A percentile compares a stretch with the other conserved stretches of the same genome.
Conservation (phyloP, 179 eudicot species). For the Silene coronaria region DNA sequence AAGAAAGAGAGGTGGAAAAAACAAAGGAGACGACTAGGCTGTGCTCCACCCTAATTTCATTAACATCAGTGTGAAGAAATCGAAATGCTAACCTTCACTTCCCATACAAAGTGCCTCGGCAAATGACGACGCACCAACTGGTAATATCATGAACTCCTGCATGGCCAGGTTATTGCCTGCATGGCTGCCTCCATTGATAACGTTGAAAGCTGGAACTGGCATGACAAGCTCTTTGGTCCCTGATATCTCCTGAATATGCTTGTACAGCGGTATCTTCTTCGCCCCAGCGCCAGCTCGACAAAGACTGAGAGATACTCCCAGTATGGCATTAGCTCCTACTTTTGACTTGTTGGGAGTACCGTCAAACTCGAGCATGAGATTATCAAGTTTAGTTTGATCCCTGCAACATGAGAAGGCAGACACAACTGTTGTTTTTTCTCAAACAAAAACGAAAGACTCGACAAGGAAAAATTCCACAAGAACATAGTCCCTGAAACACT, state of each 20-base stretch:
- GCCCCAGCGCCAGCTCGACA: conserved; percentile 99
- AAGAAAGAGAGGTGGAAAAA: neutral
- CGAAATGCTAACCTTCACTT: conserved; percentile 67
- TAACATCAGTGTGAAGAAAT: neutral
- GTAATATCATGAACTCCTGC: conserved; percentile 97
- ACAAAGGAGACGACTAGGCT: neutral
- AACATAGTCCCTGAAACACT: neutral
- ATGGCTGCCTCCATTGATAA: conserved; percentile 97
- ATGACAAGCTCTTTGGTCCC: conserved; percentile 93
- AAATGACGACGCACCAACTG: conserved; percentile 81
- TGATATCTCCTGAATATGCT: conserved; percentile 90
- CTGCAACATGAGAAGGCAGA: conserved; percentile 28
- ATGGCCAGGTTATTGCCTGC: conserved; percentile 96
- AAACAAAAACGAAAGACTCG: neutral
- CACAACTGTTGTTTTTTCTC: conserved; percentile 1
- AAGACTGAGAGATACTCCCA: conserved; percentile 86
- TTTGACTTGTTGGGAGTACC: conserved; percentile 91
- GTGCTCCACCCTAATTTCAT: neutral
- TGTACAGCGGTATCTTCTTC: conserved; percentile 74
- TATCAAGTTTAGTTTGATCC: conserved; percentile 75
- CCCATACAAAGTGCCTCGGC: conserved; percentile 95
- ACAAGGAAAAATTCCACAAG: neutral
- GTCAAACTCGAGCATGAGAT: conserved; percentile 80
- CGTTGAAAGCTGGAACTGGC: conserved; percentile 99
- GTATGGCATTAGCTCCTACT: conserved; percentile 89